Percentiles rank a stretch among this genome's conserved stretches.
phyloP scores from a whole-genome alignment of 306 rosid genomes.

The Pyrus pyrifolia region DNA sequence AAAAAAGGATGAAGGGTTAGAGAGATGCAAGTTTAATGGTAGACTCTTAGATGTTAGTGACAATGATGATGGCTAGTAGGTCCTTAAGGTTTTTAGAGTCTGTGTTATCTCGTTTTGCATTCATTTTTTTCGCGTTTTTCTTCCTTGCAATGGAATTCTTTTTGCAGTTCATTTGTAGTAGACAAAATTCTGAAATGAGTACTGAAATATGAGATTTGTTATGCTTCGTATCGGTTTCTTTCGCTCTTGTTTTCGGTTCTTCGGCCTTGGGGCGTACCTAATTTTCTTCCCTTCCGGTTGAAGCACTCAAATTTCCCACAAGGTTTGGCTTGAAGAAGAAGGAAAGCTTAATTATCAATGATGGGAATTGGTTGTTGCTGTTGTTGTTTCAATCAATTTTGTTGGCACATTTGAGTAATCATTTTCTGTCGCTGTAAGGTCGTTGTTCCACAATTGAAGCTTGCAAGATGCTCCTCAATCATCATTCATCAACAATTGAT shows the following conservation, averaged over 20 bases:
- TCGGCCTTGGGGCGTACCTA: neutral
- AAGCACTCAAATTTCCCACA: neutral
- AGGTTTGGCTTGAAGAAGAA: neutral
- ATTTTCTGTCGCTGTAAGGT: neutral
- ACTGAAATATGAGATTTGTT: slow-evolving; percentile 50
- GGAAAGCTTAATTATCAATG: neutral
- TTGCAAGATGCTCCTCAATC: neutral
- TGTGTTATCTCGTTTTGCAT: slow-evolving; percentile 35
- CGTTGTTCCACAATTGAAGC: slow-evolving; percentile 7
- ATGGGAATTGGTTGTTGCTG: neutral
- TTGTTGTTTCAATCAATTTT: neutral
- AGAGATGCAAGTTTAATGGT: slow-evolving; percentile 51
- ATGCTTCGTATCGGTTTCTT: slow-evolving; percentile 5
- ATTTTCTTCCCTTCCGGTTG: neutral
- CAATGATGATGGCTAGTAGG: slow-evolving; percentile 28
- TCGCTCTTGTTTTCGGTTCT: neutral
- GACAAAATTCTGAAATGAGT: slow-evolving; percentile 56
- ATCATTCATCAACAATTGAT: neutral
- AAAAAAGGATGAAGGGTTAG: slow-evolving; percentile 9
- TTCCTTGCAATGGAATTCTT: slow-evolving; percentile 77
- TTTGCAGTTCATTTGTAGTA: slow-evolving; percentile 97
- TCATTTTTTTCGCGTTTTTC: slow-evolving; percentile 32
- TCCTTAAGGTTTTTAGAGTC: slow-evolving; percentile 37
- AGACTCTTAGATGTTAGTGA: slow-evolving; percentile 48
- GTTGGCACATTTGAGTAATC: neutral